Base-by-base conservation (phyloP, 108 stramenopile species). In the Conticribra guillardii region DNA sequence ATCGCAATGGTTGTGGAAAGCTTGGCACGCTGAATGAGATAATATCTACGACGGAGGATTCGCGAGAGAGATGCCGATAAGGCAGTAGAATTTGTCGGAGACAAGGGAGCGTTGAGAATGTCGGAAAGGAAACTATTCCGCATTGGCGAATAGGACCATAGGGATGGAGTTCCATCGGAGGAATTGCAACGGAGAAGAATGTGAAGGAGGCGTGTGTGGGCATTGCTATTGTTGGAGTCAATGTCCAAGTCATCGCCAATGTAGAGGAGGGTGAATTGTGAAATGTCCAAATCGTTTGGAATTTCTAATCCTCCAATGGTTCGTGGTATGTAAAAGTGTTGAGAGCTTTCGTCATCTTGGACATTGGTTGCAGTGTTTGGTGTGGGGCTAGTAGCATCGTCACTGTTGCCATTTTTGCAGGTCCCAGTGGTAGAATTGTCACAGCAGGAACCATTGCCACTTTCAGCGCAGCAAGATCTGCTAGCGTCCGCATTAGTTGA, bases 1-100 rank as follows among this genome's bases (percentile, higher is more conserved):
- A 98, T 92, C 15, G 96, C 98, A 60, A 97, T 86, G 3, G 95
- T 89, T 19, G 80, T 56, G 0, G 96, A 91, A 47, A 94, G 83
- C 52, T 82, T 72, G 4, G 93, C 94, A 53, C 94, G 96, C 79
- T 96, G 90, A 0, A 89, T 87, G 49, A 94, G 79, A 44, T 83
- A 96, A 63, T 91, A 97, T 22, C 96, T 80, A 30, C 93, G 83
- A 45, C 89, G 89, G 31, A 96, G 82, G 37, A 77, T 64, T 21
- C 90, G 74, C 45, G 87, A 84, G 4, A 91, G 56, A 18, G 45
- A 32, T 27, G 74, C 32, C 2, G 87, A 70, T 29, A 81, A 30
- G 2, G 79, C 47, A 45, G 84, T 67, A 44, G 56, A 37, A 46
- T 79, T 60, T 5, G 73, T 57, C 0, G 66, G 50, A 18, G 73